Conservation (phyloP, 2,329 filamentous ascomycete genomes). For the Sclerotinia glacialis region DNA sequence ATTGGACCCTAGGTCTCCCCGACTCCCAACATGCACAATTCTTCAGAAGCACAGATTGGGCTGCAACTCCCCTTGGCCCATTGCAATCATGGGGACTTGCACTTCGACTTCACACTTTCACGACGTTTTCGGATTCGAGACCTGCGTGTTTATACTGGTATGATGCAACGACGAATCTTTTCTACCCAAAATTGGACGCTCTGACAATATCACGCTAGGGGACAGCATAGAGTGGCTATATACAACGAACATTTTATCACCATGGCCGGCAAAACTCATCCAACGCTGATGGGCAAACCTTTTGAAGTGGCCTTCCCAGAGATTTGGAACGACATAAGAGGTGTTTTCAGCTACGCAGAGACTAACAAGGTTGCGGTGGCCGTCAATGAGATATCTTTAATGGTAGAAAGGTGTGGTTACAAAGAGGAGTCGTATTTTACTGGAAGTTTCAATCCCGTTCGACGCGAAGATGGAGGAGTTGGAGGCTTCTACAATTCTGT, state of each 20-base stretch:
- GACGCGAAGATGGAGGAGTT: conserved; percentile 30
- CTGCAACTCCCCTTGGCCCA: conserved; percentile 29
- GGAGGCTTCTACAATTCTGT: conserved; percentile 33
- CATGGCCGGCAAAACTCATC: conserved; percentile 32
- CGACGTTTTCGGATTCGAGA: conserved; percentile 31
- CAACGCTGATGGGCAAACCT: conserved; percentile 29
- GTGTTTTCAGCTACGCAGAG: conserved; percentile 29
- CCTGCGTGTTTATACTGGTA: conserved; percentile 33
- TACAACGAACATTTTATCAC: conserved; percentile 35
- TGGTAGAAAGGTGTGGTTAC: conserved; percentile 31
- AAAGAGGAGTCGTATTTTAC: conserved; percentile 35
- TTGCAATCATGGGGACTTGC: conserved; percentile 28
- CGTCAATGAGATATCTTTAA: conserved; percentile 32
- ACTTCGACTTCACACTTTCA: conserved; percentile 30
- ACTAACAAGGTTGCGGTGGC: conserved; percentile 27
- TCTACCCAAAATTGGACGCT: not conserved
- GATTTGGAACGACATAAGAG: conserved; percentile 26
- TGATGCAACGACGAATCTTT: not conserved
- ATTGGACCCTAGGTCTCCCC: conserved; percentile 31
- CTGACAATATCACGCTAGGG: conserved; percentile 26
- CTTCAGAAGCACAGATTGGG: conserved; percentile 32
- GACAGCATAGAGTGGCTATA: conserved; percentile 30
- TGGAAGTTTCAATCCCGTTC: conserved; percentile 34
- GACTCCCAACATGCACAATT: conserved; percentile 29
- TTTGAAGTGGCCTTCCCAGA: conserved; percentile 31